A percentile compares a stretch with the other conserved stretches of the same genome.
These are phyloP conservation scores for Manihot esculenta DNA, from an alignment of 441 rosid species.

Conservation along the genomic window DNA sequence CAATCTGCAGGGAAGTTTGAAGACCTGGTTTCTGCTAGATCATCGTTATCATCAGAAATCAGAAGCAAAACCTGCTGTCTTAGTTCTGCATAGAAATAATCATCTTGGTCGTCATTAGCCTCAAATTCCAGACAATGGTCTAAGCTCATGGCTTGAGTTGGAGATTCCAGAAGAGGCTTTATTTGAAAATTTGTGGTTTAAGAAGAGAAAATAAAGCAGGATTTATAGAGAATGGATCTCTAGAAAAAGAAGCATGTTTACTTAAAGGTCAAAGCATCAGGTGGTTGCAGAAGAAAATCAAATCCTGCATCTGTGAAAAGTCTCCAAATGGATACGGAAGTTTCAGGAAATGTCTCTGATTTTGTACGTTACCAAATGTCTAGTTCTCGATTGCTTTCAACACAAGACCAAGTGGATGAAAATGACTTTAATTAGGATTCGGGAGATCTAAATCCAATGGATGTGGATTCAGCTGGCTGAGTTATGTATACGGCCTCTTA, in stretches of 20 bases:
- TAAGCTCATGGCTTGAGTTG: neutral
- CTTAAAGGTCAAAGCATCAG: constrained; percentile 25
- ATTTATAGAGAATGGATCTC: constrained; percentile 3
- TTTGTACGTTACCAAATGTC: constrained; percentile 30
- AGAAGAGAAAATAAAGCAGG: neutral
- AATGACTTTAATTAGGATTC: no score
- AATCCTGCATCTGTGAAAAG: constrained; percentile 24
- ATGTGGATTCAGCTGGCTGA: neutral
- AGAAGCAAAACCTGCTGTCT: constrained; percentile 43
- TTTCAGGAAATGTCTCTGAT: constrained; percentile 25
- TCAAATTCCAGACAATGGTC: constrained; percentile 8
- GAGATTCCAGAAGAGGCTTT: neutral
- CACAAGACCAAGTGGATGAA: constrained; percentile 23
- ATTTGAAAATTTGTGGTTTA: neutral
- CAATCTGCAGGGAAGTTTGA: no score
- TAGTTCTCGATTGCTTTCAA: constrained; percentile 11
- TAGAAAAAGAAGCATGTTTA: neutral
- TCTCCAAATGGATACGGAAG: constrained; percentile 29
- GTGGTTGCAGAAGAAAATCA: no score
- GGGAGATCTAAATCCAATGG: neutral
- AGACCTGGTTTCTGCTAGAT: neutral
- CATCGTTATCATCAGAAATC: constrained; percentile 43
- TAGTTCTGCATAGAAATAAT: constrained; percentile 38
- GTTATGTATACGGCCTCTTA: neutral
- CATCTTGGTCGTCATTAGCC: constrained; percentile 31